phyloP scores from a whole-genome alignment of 2,329 filamentous ascomycete species.

The Nothophoma quercina region DNA sequence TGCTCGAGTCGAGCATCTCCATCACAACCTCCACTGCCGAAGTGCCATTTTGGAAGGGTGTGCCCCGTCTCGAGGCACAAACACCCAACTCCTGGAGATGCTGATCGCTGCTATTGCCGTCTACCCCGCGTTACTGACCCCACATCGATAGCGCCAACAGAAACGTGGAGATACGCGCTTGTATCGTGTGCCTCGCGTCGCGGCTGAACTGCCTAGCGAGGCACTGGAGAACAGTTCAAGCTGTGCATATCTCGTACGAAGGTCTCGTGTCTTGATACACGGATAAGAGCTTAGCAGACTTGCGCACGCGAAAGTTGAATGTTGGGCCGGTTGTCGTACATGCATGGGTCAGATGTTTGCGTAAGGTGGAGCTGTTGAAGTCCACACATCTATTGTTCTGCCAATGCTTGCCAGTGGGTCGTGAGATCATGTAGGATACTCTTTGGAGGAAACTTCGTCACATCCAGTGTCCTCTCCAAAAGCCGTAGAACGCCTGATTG shows the following conservation, averaged over 20 bases:
- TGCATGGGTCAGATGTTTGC: too few relatives aligned
- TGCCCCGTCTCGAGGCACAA: constrained; percentile 33
- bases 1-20: constrained; percentile 14
- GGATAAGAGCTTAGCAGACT: too few relatives aligned
- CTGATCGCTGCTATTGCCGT: not conserved
- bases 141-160: not conserved
- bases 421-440: constrained; percentile 37
- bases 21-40: not conserved
- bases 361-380: too few relatives aligned
- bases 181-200: constrained; percentile 3
- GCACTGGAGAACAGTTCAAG: not conserved
- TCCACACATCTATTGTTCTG: not conserved
- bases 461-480: constrained; percentile 38
- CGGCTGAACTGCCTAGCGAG: not conserved
- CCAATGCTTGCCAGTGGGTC: constrained; percentile 36
- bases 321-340: too few relatives aligned
- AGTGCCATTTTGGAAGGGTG: not conserved
- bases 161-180: not conserved
- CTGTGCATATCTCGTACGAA: not conserved
- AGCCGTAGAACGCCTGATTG: constrained; percentile 36
- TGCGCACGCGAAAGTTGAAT: too few relatives aligned
- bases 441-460: constrained; percentile 42
- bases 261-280: not conserved
- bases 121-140: constrained; percentile 14
- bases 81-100: not conserved